These are phyloP conservation scores for Cicer arietinum DNA, from an alignment of 306 rosid species.

Conservation along the genomic window DNA sequence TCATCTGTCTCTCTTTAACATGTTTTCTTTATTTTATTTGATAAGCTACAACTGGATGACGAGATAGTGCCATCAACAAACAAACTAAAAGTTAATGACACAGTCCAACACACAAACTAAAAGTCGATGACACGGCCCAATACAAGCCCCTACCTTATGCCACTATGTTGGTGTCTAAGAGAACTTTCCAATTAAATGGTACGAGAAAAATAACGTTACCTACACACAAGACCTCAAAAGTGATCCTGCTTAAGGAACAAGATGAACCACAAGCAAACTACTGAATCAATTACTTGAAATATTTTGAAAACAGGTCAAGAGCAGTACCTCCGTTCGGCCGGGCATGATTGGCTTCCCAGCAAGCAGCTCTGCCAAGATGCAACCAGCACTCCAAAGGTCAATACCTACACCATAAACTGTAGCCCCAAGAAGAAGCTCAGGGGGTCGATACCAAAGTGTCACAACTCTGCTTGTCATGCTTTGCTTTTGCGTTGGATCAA, in stretches of 20 bases:
- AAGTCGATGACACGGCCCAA: constrained; percentile 25
- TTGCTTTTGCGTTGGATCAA: constrained; percentile 69
- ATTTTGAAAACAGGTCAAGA: constrained; percentile 30
- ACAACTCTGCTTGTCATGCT: constrained; percentile 96
- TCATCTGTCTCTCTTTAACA: constrained; percentile 16
- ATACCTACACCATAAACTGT: constrained; percentile 76
- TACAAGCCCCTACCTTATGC: constrained; percentile 16
- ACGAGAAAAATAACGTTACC: background rate
- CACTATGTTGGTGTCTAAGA: constrained; percentile 35
- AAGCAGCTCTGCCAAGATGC: constrained; percentile 98
- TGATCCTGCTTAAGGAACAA: constrained; percentile 13
- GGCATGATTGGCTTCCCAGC: constrained; percentile 99
- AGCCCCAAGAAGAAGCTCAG: constrained; percentile 97
- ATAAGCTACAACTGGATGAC: constrained; percentile 19
- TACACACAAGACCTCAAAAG: constrained; percentile 29
- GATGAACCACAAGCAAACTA: constrained; percentile 25
- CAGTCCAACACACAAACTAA: background rate
- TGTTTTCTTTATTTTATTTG: constrained; percentile 12
- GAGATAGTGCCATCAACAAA: constrained; percentile 34
- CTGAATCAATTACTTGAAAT: constrained; percentile 21
- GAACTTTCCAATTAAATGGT: constrained; percentile 24
- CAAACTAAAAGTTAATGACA: background rate
- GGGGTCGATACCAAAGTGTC: constrained; percentile 98
- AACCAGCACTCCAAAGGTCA: constrained; percentile 99
- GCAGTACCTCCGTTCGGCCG: constrained; percentile 94